phyloP scores from a whole-genome alignment of 2,329 filamentous ascomycete species.

The Diplodia scrobiculata region DNA sequence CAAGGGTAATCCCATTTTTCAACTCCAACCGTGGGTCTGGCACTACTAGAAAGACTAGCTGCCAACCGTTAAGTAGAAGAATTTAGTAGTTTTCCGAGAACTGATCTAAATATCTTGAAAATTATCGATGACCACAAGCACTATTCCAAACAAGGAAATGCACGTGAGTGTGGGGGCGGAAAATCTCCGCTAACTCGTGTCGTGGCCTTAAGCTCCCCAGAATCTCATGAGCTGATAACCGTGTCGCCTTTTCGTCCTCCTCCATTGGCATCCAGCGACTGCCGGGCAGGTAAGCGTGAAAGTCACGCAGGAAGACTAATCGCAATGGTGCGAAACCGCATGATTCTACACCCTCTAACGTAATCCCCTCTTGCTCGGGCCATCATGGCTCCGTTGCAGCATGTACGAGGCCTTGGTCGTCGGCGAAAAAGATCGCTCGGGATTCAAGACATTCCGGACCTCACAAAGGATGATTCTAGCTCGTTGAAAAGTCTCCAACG shows the following conservation, averaged over 20 bases:
- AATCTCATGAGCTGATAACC: background rate
- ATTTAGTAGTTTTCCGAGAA: too few relatives aligned
- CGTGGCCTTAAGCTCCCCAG: background rate
- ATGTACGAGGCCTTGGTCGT: background rate
- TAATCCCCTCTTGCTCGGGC: background rate
- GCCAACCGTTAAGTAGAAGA: too few relatives aligned
- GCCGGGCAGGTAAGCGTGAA: background rate
- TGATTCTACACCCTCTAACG: background rate
- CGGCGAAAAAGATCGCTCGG: conserved; percentile 5
- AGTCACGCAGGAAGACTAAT: background rate
- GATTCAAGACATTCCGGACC: conserved; percentile 1
- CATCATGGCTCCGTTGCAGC: background rate
- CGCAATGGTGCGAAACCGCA: background rate
- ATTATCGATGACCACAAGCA: background rate
- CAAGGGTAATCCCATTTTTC: too few relatives aligned
- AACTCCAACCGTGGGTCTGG: too few relatives aligned
- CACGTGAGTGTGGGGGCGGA: background rate
- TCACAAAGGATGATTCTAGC: background rate
- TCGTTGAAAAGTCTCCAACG: background rate
- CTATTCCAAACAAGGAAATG: background rate
- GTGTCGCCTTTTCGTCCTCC: background rate
- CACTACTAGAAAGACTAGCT: too few relatives aligned
- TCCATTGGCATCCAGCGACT: background rate
- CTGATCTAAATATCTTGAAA: too few relatives aligned
- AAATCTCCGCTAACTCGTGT: background rate